phyloP scores from a whole-genome alignment of 202 grass and related monocot genomes.

The Setaria viridis region DNA sequence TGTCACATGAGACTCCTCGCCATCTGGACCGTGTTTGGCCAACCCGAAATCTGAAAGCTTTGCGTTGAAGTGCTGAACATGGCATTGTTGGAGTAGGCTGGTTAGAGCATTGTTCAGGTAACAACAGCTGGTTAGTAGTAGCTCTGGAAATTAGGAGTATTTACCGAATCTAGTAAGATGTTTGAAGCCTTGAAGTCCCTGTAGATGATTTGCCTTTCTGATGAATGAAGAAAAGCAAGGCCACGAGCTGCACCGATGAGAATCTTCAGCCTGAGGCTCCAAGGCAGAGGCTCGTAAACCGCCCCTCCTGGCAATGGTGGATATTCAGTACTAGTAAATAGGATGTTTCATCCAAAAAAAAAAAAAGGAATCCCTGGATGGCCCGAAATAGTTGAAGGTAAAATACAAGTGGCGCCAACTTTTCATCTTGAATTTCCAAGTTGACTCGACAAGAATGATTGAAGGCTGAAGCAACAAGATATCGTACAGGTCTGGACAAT shows the following conservation, averaged over 20 bases:
- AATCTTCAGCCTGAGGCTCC: constrained; percentile 86
- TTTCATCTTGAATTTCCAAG: constrained; percentile 19
- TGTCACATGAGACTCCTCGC: constrained; percentile 81
- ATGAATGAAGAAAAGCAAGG: constrained; percentile 88
- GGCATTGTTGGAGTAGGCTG: neutral
- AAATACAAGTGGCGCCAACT: constrained; percentile 1
- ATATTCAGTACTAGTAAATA: constrained; percentile 22
- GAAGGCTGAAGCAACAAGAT: constrained; percentile 44
- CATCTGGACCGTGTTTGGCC: constrained; percentile 82
- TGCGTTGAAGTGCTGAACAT: constrained; percentile 67
- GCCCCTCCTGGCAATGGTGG: constrained; percentile 55
- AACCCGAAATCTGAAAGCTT: constrained; percentile 92
- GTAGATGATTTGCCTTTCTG: constrained; percentile 85
- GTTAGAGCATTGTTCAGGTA: constrained; percentile 26
- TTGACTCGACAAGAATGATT: constrained; percentile 34
- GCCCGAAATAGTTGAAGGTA: neutral
- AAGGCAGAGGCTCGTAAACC: constrained; percentile 62
- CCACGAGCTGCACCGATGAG: constrained; percentile 86
- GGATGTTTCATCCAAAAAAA: neutral
- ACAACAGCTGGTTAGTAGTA: neutral
- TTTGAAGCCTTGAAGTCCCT: constrained; percentile 93
- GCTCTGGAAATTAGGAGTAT: neutral
- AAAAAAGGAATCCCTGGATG: neutral
- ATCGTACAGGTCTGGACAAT: constrained; percentile 48
- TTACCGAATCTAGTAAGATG: constrained; percentile 82